These are phyloP conservation scores for Solanum peruvianum DNA, from an alignment of 257 asterid genomes.

Conservation along the genomic window DNA sequence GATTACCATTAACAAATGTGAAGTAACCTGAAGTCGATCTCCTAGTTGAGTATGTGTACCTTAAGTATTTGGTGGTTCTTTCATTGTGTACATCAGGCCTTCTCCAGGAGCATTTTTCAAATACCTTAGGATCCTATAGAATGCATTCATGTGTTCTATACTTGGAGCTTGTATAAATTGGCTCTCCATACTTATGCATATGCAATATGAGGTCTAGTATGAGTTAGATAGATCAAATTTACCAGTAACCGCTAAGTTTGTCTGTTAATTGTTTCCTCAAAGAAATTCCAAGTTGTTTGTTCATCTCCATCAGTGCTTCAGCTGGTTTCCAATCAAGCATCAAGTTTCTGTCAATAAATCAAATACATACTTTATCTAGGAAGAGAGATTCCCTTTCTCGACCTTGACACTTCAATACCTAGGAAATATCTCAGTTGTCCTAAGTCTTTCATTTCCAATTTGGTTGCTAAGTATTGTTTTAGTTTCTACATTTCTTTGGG, in stretches of 20 bases:
- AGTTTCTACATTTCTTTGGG: neutral
- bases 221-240: neutral
- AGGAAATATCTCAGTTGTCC: neutral
- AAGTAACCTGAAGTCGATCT: too few species aligned
- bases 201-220: neutral
- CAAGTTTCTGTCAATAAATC: neutral
- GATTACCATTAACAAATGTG: too few species aligned
- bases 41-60: too few species aligned
- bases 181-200: neutral
- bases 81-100: too few species aligned
- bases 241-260: neutral
- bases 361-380: neutral
- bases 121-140: too few species aligned
- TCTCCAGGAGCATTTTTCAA: too few species aligned
- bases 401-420: neutral
- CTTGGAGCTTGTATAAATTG: too few species aligned
- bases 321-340: too few species aligned
- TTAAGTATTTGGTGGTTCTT: too few species aligned
- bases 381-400: neutral
- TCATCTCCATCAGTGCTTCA: neutral
- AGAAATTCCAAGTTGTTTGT: neutral
- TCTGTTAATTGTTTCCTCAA: too few species aligned
- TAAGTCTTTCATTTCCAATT: neutral
- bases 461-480: neutral
- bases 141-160: too few species aligned